Base-by-base conservation (phyloP, 306 rosid genomes). In the Comarum palustre region DNA sequence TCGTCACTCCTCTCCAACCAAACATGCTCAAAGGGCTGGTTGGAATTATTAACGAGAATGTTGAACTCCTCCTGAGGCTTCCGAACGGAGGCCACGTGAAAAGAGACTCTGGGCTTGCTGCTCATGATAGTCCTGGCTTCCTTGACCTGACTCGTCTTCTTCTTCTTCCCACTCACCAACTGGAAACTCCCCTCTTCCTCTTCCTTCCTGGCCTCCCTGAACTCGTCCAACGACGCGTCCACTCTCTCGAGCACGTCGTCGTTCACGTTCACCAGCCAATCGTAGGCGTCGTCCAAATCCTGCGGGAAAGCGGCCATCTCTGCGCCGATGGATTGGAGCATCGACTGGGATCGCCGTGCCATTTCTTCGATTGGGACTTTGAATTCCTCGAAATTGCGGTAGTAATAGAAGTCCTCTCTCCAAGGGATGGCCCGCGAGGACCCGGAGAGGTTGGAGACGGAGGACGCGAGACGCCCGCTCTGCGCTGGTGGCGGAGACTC, bases 1-100 rank as follows among this genome's bases (percentile, higher is more conserved):
- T 91, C 95, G 15, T 89, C 98, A 72, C 84, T 81, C 78, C 84
- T 86, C 81, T 85, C 85, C 89, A 94, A 66, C 98, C 97, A 94
- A 66, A 94, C 96, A 86, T 94, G 98, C 71, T 85, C 92, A 76
- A 89, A 94, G 1, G 92, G 95, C 77, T 82, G 73, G 75, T 91
- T 91, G 0, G 83, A 50, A 83, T 94, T 94, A 63, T 94, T 88
- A 61, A 89, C 91, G 71, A 87, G 3, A 59, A 94, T 88, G 25
- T 19, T 85, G 55, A 72, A 88, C 88, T 88, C 95, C 15, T 88
- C 92, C 72, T 94, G 98, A 60, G 98, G 96, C 81, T 83, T 89
- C 57, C 74, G 76, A 70, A 94, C 91, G 0, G 90, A 78, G 6
- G 98, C 96, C 69, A 91, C 84, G 75, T 94, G 98, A 80, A 94